Evolutionary conservation across 1,139 yeast species (phyloP), one percentile per base, ranked within the genome.

Genomic region (Yamadazyma blattariae): DNA sequence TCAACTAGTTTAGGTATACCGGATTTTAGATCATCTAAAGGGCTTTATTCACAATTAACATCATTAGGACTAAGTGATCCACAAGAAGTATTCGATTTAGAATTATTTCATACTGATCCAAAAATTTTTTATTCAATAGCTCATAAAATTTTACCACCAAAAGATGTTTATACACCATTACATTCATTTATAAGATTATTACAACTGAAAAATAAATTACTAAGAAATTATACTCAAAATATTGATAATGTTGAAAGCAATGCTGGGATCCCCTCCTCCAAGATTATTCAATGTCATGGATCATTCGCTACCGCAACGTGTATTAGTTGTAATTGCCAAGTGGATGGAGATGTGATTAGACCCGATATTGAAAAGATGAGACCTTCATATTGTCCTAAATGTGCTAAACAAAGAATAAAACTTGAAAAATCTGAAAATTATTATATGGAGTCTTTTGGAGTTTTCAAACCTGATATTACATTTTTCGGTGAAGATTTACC

Each of bases 1-100:
- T 87, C 96, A 13, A 90, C 97, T 4, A 79, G 90, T 25, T 64
- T 90, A 39, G 97, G 97, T 1, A 90, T 90, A 37, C 97, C 97
- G 0, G 98, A 92, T 61, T 92, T 92, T 62, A 74, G 98, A 52
- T 89, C 97, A 0, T 79, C 89, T 8, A 71, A 84, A 45, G 98
- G 98, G 30, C 78, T 92, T 41, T 92, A 92, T 58, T 72, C 88
- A 2, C 76, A 77, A 51, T 75, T 92, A 42, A 71, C 73, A 36
- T 73, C 77, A 48, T 55, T 87, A 36, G 96, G 96, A 0, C 64
- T 90, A 25, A 76, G 76, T 37, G 97, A 92, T 51, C 97, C 97
- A 0, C 97, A 92, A 56, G 96, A 89, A 52, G 97, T 92, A 29
- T 92, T 92, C 59, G 92, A 88, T 53, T 64, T 87, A 37, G 75